Evolutionary conservation across 192 early-diverging fungal genomes (phyloP).

Genomic region (Martensiomyces pterosporus): DNA sequence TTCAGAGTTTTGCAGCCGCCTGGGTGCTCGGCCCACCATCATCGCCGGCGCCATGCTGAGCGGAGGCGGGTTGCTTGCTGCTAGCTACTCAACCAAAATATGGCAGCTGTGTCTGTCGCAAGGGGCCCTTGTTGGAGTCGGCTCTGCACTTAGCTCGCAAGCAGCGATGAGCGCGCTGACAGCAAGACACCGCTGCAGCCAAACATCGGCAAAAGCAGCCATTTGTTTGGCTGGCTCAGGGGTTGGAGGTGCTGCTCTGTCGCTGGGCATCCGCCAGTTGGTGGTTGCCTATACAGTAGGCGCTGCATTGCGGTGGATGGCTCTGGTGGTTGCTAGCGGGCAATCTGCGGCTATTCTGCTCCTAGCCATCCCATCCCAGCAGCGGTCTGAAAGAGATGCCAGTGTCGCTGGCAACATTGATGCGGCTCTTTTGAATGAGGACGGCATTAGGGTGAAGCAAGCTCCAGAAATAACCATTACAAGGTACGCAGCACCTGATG

Average conservation of each 20-base stretch:
- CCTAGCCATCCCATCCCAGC: neutral
- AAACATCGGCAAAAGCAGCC: too few relatives aligned
- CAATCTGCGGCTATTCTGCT: neutral
- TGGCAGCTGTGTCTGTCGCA: conserved; percentile 65
- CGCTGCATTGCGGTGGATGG: conserved; percentile 15
- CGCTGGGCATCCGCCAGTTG: conserved; percentile 9
- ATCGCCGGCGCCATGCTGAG: conserved; percentile 6
- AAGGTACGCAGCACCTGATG: too few relatives aligned
- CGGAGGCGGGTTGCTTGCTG: conserved; percentile 18
- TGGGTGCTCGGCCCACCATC: neutral
- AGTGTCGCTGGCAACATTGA: too few relatives aligned
- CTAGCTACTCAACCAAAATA: conserved; percentile 44
- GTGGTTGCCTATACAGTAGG: neutral
- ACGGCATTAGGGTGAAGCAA: too few relatives aligned
- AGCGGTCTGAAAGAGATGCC: neutral
- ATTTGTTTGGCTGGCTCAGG: conserved; percentile 7
- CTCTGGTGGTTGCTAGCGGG: conserved; percentile 8
- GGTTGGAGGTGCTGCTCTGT: conserved; percentile 12
- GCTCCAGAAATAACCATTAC: too few relatives aligned
- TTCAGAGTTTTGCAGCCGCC: neutral
- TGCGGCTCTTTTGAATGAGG: too few relatives aligned
- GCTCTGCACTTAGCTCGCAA: conserved; percentile 40
- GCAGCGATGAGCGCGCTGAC: too few relatives aligned
- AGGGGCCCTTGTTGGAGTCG: conserved; percentile 57
- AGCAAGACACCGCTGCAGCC: too few relatives aligned